Evolutionary conservation across 495 filamentous ascomycete genomes (phyloP), one percentile per base, ranked within the genome.

Genomic region (Tirmania nivea): DNA sequence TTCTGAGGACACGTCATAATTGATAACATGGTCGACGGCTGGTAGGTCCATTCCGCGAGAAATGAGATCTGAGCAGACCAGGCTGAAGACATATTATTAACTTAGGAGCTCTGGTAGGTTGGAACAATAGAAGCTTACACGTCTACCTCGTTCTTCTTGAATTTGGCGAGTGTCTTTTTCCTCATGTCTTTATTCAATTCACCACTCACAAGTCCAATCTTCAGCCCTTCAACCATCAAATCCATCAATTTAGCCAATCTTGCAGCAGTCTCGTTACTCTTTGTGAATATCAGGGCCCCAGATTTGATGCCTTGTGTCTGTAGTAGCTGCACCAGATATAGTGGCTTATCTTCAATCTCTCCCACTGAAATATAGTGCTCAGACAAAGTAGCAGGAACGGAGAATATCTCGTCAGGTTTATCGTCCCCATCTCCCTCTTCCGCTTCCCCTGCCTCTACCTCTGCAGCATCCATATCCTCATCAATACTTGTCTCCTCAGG

Each of bases 1-100:
- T 0, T 84, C 88, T 37, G 78, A 85, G 1, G 90, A 92, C 49
- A 95, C 81, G 64, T 97, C 90, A 68, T 95, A 97, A 68, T 96
- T 97, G 60, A 96, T 70, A 10, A 96, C 86, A 58, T 93, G 82
- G 21, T 78, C 78, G 21, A 96, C 71, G 21, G 78, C 74, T 1
- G 73, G 74, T 1, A 94, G 70, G 63, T 97, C 90, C n/a, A 97
- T 77, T 61, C 90, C 90, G 48, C 92, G 83, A 1, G 89, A 82
- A 1, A 89, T 86, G 21, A 89, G 80, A 63, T 97, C 90, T 0
- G 90, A 90, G 9, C 89, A 86, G 37, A 95, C 79, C 10, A 95
- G 77, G 42, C 94, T 73, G 2, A 48, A 35, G 9, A 17, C n/a
- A 34, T 51, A 31, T 52, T 62, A 50, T 21, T 31, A 36, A 25